Evolutionary conservation across 1,284 basidiomycete genomes (phyloP).

Genomic region (Ceratobasidium sp.): DNA sequence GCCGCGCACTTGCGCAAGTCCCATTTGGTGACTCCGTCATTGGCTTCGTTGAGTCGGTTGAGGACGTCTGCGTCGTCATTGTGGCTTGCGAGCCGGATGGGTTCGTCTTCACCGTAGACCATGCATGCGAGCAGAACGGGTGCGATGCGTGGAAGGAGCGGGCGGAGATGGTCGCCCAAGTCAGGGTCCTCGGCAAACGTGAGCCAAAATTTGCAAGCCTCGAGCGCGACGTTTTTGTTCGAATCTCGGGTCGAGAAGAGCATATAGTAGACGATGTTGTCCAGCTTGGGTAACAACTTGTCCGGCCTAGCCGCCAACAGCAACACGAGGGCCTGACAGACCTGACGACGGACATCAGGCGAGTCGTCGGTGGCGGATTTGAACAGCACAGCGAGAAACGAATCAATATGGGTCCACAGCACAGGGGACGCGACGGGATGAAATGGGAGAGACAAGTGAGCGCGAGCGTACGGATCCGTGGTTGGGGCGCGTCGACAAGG

Average conservation of each 20-base stretch:
- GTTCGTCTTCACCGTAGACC: constrained; percentile 95
- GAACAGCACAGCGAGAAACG: constrained; percentile 93
- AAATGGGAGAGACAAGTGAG: constrained; percentile 96
- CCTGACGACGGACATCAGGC: constrained; percentile 91
- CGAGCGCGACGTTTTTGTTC: constrained; percentile 93
- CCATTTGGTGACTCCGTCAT: constrained; percentile 98
- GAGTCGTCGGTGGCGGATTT: constrained; percentile 93
- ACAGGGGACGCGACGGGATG: constrained; percentile 84
- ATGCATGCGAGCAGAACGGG: constrained; percentile 96
- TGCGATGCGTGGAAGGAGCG: constrained; percentile 87
- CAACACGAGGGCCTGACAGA: constrained; percentile 95
- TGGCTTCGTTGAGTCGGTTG: constrained; percentile 94
- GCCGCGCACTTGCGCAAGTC: constrained; percentile 98
- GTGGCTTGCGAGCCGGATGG: constrained; percentile 95
- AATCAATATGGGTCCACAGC: constrained; percentile 91
- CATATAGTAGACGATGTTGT: constrained; percentile 98
- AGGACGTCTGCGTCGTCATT: constrained; percentile 86
- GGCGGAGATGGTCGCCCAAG: constrained; percentile 84
- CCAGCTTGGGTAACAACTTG: constrained; percentile 96
- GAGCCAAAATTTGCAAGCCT: constrained; percentile 99
- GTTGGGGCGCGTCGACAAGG: constrained; percentile 82
- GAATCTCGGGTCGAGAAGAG: constrained; percentile 97
- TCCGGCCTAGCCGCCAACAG: constrained; percentile 93
- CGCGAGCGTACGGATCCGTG: constrained; percentile 93
- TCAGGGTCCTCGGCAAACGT: constrained; percentile 97